A percentile compares a stretch with the other conserved stretches of the same genome.
Conservation (phyloP, 225 moss, liverwort and hornwort species). For the Polytrichum formosum region DNA sequence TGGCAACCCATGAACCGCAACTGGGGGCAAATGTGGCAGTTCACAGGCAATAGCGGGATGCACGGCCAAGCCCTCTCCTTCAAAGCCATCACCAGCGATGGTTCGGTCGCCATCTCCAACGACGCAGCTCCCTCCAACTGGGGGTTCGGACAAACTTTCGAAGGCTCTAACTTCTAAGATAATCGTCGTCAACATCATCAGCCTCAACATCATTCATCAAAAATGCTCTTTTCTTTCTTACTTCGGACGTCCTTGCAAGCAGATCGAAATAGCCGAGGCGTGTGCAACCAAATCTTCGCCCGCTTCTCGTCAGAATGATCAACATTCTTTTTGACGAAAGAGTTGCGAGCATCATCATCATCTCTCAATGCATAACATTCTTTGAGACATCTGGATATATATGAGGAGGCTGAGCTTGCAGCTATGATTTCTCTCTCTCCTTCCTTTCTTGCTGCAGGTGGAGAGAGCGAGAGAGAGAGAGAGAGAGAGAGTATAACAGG, state of each 20-base stretch:
- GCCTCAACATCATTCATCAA: background rate
- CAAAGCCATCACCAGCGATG: slow-evolving; percentile 32
- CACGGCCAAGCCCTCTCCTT: slow-evolving; percentile 41
- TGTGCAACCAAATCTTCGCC: slow-evolving; percentile 5
- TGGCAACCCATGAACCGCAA: slow-evolving; percentile 6
- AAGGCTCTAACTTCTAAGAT: slow-evolving; percentile 17
- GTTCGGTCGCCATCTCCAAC: slow-evolving; percentile 23
- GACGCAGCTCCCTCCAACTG: slow-evolving; percentile 31
- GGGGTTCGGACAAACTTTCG: slow-evolving; percentile 44
- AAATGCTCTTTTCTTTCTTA: background rate
- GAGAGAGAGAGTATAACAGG: background rate
- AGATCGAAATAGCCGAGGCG: slow-evolving; percentile 8
- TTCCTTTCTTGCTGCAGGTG: background rate
- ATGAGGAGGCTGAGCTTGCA: background rate
- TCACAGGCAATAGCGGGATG: slow-evolving; percentile 5
- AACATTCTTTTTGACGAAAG: background rate
- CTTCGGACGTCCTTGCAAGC: background rate
- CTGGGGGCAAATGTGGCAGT: slow-evolving; percentile 4
- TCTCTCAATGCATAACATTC: background rate
- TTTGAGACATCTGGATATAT: too few relatives aligned
- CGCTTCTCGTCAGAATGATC: slow-evolving; percentile 1
- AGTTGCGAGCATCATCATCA: background rate
- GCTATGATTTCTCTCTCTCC: background rate
- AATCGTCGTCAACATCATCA: background rate
- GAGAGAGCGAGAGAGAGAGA: background rate